Conservation (phyloP, 768 basidiomycete genomes). For the Pleurotus giganteus region DNA sequence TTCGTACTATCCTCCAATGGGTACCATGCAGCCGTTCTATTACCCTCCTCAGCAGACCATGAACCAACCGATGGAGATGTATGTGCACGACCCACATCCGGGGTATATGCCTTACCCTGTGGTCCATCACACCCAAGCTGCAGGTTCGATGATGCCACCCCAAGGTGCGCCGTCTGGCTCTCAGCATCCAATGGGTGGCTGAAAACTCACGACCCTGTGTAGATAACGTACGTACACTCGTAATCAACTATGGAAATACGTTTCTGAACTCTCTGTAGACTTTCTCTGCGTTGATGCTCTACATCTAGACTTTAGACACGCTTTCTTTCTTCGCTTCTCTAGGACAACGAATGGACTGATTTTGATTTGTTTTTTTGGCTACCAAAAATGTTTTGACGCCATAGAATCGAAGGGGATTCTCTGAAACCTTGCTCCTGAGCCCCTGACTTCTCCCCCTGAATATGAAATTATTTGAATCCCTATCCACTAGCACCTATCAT, state of each 20-base stretch:
- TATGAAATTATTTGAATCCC: no score
- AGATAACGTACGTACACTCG: constrained; percentile 9
- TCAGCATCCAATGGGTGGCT: constrained; percentile 10
- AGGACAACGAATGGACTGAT: no score
- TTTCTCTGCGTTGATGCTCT: background rate
- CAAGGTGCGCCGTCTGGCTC: constrained; percentile 9
- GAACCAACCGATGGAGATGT: constrained; percentile 1
- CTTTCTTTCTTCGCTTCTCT: no score
- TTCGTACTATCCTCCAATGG: constrained; percentile 6
- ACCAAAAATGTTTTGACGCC: no score
- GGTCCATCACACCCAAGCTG: constrained; percentile 9
- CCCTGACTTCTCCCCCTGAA: no score
- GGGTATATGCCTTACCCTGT: constrained; percentile 5
- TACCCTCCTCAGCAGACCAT: constrained; percentile 1
- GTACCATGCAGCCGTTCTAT: constrained; percentile 7
- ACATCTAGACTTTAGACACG: background rate
- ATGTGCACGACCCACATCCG: background rate
- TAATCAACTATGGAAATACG: background rate
- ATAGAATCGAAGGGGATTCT: no score
- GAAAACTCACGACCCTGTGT: background rate
- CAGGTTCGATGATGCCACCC: constrained; percentile 9
- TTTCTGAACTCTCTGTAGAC: constrained; percentile 7
- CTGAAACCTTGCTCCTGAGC: no score
- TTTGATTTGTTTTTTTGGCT: no score
- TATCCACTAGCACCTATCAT: no score